Conservation (phyloP, 1,139 yeast species). For the Debaryomyces nepalensis region DNA sequence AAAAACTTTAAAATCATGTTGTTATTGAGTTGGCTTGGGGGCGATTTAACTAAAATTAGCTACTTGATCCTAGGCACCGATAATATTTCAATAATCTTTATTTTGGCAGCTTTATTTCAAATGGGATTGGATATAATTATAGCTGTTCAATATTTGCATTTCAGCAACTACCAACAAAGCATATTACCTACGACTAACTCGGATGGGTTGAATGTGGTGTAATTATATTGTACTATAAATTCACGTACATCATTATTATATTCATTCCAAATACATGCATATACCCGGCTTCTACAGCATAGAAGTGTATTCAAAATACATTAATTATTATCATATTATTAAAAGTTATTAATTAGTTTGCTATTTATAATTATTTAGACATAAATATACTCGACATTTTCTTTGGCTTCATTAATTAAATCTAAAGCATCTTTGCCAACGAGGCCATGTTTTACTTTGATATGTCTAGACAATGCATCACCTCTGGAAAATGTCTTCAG, state of each 20-base stretch:
- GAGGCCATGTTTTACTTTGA: constrained; percentile 53
- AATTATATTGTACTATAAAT: constrained; percentile 2
- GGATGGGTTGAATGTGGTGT: neutral
- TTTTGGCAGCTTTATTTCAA: constrained; percentile 81
- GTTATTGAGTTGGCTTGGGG: constrained; percentile 84
- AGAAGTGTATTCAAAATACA: too few species aligned
- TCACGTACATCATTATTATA: neutral
- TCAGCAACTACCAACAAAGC: constrained; percentile 25
- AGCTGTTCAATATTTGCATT: constrained; percentile 74
- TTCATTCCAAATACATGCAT: neutral
- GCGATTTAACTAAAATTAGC: constrained; percentile 78
- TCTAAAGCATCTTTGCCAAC: constrained; percentile 55
- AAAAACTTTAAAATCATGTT: constrained; percentile 80
- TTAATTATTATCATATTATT: constrained; percentile 1
- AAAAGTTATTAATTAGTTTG: constrained; percentile 4
- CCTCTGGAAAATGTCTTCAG: constrained; percentile 56
- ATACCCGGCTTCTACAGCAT: too few species aligned
- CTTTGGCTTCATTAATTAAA: constrained; percentile 75
- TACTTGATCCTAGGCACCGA: constrained; percentile 75
- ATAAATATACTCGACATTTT: constrained; percentile 66
- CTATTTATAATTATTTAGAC: constrained; percentile 19
- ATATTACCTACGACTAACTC: constrained; percentile 13
- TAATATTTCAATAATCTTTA: constrained; percentile 68
- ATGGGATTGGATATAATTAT: constrained; percentile 76
- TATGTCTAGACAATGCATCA: constrained; percentile 54